Evolutionary conservation across 768 basidiomycete species (phyloP).

Genomic region (Boletellus sp.): DNA sequence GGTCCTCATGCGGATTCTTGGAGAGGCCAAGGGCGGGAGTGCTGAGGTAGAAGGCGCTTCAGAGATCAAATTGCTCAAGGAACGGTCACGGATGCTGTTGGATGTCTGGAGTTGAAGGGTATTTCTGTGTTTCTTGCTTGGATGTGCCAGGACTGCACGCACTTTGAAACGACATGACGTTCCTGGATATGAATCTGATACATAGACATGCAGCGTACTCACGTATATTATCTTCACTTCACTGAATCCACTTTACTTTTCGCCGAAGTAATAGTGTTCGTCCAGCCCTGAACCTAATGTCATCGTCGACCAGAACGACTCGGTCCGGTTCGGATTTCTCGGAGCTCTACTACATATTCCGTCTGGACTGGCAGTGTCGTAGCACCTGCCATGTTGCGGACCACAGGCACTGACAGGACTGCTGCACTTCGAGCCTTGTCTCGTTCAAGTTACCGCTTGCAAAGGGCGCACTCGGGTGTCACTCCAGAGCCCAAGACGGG

Average conservation of each 20-base stretch:
- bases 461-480: constrained; percentile 3
- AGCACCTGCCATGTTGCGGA: constrained; percentile 18
- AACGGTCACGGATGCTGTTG: constrained; percentile 79
- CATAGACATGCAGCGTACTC: constrained; percentile 16
- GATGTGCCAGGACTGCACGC: background rate
- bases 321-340: too few species aligned
- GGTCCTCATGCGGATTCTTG: constrained; percentile 75
- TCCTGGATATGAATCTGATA: constrained; percentile 12
- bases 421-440: constrained; percentile 10
- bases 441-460: constrained; percentile 7
- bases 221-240: background rate
- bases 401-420: constrained; percentile 4
- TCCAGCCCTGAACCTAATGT: too few species aligned
- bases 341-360: too few species aligned
- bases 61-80: constrained; percentile 94
- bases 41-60: constrained; percentile 85
- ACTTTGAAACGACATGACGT: constrained; percentile 6
- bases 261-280: too few species aligned
- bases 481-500: constrained; percentile 1
- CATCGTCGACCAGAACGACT: too few species aligned
- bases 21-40: constrained; percentile 89
- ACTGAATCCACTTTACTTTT: too few species aligned
- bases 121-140: background rate
- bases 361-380: background rate
- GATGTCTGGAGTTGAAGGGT: constrained; percentile 82